A percentile compares a stretch with the other conserved stretches of the same genome.
phyloP scores from a whole-genome alignment of 2,329 filamentous ascomycete species.

The Neonectria coccinea region DNA sequence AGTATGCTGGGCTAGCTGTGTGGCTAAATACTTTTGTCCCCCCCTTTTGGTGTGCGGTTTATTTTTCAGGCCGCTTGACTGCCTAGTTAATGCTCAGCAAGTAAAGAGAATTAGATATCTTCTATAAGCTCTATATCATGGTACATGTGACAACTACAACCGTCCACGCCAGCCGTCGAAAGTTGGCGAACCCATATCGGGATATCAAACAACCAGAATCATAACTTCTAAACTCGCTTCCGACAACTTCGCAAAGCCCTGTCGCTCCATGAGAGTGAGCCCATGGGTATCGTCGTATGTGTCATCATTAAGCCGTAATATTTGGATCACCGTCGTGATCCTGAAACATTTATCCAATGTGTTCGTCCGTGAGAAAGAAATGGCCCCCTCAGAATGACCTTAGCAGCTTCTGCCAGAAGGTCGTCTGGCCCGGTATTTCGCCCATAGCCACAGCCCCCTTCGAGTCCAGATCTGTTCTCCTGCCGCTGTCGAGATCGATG shows the following conservation, averaged over 20 bases:
- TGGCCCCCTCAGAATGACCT: conserved; percentile 52
- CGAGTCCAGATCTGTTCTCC: conserved; percentile 66
- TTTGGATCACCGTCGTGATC: background rate
- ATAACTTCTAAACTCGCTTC: background rate
- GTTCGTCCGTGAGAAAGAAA: background rate
- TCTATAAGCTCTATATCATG: background rate
- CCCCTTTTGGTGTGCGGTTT: no score
- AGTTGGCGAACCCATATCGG: background rate
- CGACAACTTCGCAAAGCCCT: background rate
- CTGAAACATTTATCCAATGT: background rate
- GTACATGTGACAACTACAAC: background rate
- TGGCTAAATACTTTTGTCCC: no score
- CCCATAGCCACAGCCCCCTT: conserved; percentile 49
- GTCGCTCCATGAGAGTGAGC: background rate
- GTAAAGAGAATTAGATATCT: background rate
- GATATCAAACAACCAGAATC: background rate
- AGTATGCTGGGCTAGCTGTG: no score
- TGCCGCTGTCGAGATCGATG: conserved; percentile 68
- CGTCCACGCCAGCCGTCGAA: background rate
- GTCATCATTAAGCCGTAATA: conserved; percentile 1
- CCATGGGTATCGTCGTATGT: background rate
- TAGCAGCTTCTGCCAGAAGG: conserved; percentile 60
- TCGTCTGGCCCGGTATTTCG: conserved; percentile 43
- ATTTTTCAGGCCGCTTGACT: no score
- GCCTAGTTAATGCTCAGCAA: background rate